Evolutionary conservation across 306 rosid genomes (phyloP), one percentile per base, ranked within the genome.

Genomic region (Cajanus cajan): DNA sequence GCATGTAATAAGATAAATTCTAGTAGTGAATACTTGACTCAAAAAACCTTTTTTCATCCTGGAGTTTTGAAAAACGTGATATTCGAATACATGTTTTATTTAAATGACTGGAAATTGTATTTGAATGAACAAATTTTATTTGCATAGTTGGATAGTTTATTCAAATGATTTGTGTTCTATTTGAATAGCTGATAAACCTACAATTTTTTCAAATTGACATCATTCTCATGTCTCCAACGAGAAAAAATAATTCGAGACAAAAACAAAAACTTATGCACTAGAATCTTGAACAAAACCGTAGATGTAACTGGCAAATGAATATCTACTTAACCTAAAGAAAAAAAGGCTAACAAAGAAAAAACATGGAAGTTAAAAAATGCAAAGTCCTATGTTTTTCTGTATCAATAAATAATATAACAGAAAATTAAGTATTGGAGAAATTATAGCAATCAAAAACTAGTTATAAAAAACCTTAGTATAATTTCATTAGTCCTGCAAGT

Each of bases 101-200:
- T n/a, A n/a, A n/a, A n/a, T n/a, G n/a, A n/a, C n/a, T n/a, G n/a
- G n/a, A n/a, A n/a, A n/a, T n/a, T n/a, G n/a, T n/a, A n/a, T n/a
- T n/a, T n/a, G n/a, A n/a, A n/a, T n/a, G n/a, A n/a, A n/a, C n/a
- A n/a, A n/a, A n/a, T n/a, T n/a, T n/a, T n/a, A n/a, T n/a, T n/a
- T n/a, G n/a, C n/a, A n/a, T n/a, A n/a, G n/a, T n/a, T n/a, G n/a
- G n/a, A n/a, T n/a, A n/a, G n/a, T n/a, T n/a, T n/a, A n/a, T n/a
- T n/a, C n/a, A n/a, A n/a, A n/a, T n/a, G n/a, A n/a, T n/a, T n/a
- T n/a, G n/a, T n/a, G n/a, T n/a, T n/a, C n/a, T n/a, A n/a, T n/a
- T n/a, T n/a, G n/a, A n/a, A n/a, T n/a, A n/a, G n/a, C 72, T 51
- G 92, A 73, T 41, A 80, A 72, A 78, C 97, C 98, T 95, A 84